Conservation (phyloP, 1,284 basidiomycete genomes). For the Erythrobasidium hasegawianum region DNA sequence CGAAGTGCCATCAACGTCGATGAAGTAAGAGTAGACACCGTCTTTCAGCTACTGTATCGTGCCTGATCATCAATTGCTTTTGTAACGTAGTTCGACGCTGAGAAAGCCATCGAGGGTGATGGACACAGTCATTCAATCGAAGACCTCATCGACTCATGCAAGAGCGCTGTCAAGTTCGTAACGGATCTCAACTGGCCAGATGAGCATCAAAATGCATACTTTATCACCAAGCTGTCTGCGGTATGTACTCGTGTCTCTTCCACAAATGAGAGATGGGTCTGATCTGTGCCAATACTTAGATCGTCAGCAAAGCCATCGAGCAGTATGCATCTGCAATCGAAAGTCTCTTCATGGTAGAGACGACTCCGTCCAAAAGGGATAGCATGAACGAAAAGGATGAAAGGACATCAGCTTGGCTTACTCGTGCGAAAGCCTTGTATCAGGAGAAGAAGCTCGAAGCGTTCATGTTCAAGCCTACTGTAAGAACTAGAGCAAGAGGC, state of each 20-base stretch:
- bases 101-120: slow-evolving; percentile 53
- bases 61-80: slow-evolving; percentile 19
- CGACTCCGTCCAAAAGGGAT: slow-evolving; percentile 62
- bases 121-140: slow-evolving; percentile 94
- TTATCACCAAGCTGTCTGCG: slow-evolving; percentile 81
- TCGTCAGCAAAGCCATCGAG: slow-evolving; percentile 83
- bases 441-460: slow-evolving; percentile 85
- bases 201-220: slow-evolving; percentile 79
- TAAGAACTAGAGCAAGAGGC: slow-evolving; percentile 44
- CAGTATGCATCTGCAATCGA: slow-evolving; percentile 87
- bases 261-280: no score
- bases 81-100: slow-evolving; percentile 76
- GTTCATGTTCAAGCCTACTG: slow-evolving; percentile 81
- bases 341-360: slow-evolving; percentile 83
- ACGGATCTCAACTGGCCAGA: slow-evolving; percentile 89
- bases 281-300: slow-evolving; percentile 55
- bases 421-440: slow-evolving; percentile 72
- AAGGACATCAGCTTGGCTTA: slow-evolving; percentile 83
- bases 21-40: no score
- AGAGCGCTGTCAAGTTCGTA: slow-evolving; percentile 83
- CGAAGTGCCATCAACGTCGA: slow-evolving; percentile 84
- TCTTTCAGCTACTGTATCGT: neutral
- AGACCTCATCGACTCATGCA: slow-evolving; percentile 89
- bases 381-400: slow-evolving; percentile 61
- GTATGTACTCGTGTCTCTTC: slow-evolving; percentile 51